phyloP scores from a whole-genome alignment of 805 yeast species.

The Isabelozyma heimii region DNA sequence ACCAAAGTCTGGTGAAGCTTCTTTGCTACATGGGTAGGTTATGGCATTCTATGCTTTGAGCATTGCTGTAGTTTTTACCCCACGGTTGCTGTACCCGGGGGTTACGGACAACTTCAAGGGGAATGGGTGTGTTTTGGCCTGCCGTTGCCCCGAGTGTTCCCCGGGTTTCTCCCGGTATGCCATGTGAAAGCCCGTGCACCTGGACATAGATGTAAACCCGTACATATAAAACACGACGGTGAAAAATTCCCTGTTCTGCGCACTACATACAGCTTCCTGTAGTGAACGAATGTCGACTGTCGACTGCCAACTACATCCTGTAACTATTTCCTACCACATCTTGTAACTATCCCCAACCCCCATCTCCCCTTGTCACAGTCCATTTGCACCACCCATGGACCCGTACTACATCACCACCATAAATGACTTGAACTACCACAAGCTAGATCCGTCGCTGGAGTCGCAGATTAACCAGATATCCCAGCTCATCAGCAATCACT shows the following conservation, averaged over 20 bases:
- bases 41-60: background rate
- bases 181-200: background rate
- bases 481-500: constrained; percentile 62
- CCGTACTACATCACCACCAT: constrained; percentile 6
- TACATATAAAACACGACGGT: background rate
- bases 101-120: background rate
- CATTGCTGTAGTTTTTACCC: background rate
- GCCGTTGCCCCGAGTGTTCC: background rate
- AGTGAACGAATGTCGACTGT: background rate
- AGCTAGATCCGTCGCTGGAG: constrained; percentile 19
- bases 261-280: background rate
- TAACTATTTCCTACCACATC: background rate
- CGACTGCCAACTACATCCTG: background rate
- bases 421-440: constrained; percentile 17
- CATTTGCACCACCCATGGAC: background rate
- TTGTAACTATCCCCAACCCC: background rate
- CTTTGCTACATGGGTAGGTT: background rate
- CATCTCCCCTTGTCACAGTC: background rate
- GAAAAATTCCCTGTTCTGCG: no score
- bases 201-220: background rate
- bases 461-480: constrained; percentile 51
- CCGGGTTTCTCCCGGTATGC: background rate
- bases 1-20: no score
- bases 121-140: background rate
- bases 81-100: background rate